Base-by-base conservation (phyloP, 1,284 basidiomycete genomes). In the Naganishia cerealis region DNA sequence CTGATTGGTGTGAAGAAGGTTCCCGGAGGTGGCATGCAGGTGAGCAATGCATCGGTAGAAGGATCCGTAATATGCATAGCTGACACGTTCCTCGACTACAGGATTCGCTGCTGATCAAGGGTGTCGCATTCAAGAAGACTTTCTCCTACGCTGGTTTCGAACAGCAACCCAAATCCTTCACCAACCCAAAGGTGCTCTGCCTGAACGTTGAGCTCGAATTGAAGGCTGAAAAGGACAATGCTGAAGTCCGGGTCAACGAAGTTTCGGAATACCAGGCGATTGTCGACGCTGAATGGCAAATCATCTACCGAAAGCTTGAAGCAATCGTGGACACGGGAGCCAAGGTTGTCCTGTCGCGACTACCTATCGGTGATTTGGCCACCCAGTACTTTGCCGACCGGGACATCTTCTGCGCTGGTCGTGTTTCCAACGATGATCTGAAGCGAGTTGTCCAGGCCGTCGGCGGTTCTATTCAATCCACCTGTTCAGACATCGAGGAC, bases 341-440 rank as follows among this genome's bases (percentile, higher is more conserved):
- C 54, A 94, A 96, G 80, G 92, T 99, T 68, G 94, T 99, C 29
- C 85, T 99, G 67, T 97, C 94, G 81, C 97, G 98, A 81, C 86
- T 99, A 29, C 96, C 96, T 8, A 99, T 99, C 74, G 96, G 96
- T 55, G 96, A 99, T 84, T 84, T 99, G 56, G 96, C 96, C 4
- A 99, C 96, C 2, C 96, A 99, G 79, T 99, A 94, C 89, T 99
- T 99, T 79, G 95, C 96, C 57, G 96, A 99, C 83, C 89, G 96
- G 56, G 90, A 97, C 78, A 98, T 99, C 76, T 99, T 99, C 85
- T 99, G 96, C 74, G 96, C 96, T 67, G 96, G 96, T 61, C 91
- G 96, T 70, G 96, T 99, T 36, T 86, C 90, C 29, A 87, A 88
- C 3, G 92, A 87, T 59, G 96, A 99, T 80, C 84, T 99, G 72